Percentiles rank a stretch among this genome's conserved stretches.
Conservation (phyloP, 1,284 basidiomycete species). For the Tetrapyrgos nigripes region DNA sequence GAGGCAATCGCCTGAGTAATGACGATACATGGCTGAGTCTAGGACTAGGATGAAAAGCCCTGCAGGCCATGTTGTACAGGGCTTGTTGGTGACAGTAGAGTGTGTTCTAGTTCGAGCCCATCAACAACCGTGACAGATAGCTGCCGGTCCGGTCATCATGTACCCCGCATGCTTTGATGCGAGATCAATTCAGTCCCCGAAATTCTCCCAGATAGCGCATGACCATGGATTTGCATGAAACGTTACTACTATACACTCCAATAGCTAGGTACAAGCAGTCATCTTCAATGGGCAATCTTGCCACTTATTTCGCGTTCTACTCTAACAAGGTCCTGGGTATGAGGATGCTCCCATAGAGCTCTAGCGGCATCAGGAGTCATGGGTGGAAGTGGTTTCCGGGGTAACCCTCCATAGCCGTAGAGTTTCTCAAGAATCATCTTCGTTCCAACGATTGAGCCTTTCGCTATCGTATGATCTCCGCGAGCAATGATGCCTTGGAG, state of each 20-base stretch:
- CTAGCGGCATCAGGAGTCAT: conserved; percentile 59
- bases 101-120: not conserved
- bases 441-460: conserved; percentile 81
- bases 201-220: no score
- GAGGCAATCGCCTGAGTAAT: not conserved
- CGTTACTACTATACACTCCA: not conserved
- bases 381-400: conserved; percentile 77
- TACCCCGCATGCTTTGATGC: not conserved
- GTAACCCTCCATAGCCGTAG: conserved; percentile 78
- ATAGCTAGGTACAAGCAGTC: not conserved
- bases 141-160: no score
- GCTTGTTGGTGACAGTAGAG: not conserved
- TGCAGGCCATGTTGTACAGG: conserved; percentile 3
- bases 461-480: conserved; percentile 83
- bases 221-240: not conserved
- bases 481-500: conserved; percentile 83
- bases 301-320: conserved; percentile 68
- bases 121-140: no score
- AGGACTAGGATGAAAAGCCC: not conserved
- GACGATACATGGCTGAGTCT: not conserved
- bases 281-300: conserved; percentile 30
- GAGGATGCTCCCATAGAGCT: conserved; percentile 72
- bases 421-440: conserved; percentile 80
- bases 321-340: conserved; percentile 69
- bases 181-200: no score